Base-by-base conservation (phyloP, 441 rosid genomes). In the Eruca vesicaria region DNA sequence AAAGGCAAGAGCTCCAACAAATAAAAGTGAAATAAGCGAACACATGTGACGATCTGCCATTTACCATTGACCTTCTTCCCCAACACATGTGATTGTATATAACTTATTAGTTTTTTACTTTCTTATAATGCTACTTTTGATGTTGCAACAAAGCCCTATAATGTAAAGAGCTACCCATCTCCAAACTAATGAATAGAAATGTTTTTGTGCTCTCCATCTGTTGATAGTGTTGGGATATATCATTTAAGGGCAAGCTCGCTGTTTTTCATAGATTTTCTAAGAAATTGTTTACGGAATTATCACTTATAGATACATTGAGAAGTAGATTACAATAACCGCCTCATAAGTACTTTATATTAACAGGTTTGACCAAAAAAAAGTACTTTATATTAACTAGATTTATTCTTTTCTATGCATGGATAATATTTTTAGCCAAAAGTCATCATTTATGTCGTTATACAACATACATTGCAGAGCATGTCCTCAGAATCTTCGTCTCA, bases 21-120 rank as follows among this genome's bases (percentile, higher is more conserved):
- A 72, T 64, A 72, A 67, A 66, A 66, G 32, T 35, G 73, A 67
- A 55, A 55, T 55, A 72, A 72, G 77, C 61, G 29, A 72, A 20
- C 72, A 72, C 81, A 78, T 73, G 78, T 73, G 81, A n/a, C n/a
- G n/a, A 41, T 78, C 78, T 78, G 77, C 70, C 70, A 72, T 62
- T 23, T 20, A 6, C 55, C 71, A 32, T 73, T 73, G 78, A 68
- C 78, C 81, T 78, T 67, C 68, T 59, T 53, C 66, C 69, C 50
- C 43, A 35, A 41, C 33, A 60, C 73, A 78, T 73, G 77, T 72
- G 81, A 50, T 41, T 18, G 36, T 56, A 29, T 43, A 35, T 33
- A 32, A 18, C 66, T 32, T 45, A 19, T 45, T 31, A 16, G 15
- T 15, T 29, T 66, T 43, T 28, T n/a, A n/a, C 9, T 14, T 28